These are phyloP conservation scores for Paraphoma sp. DNA, from an alignment of 2,329 filamentous ascomycete genomes.

Conservation along the genomic window DNA sequence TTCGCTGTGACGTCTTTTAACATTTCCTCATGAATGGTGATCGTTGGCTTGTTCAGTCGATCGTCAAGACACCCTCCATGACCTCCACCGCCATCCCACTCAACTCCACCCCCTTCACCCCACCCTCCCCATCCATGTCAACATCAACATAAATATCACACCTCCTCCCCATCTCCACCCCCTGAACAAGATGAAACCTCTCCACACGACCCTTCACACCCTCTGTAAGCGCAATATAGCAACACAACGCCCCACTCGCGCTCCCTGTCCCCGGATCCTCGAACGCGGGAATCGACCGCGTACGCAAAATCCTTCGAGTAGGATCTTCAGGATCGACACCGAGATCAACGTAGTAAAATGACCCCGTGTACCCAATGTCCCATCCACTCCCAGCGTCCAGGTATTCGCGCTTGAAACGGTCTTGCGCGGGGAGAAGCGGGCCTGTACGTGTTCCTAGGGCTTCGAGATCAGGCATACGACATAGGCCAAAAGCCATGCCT, in stretches of 20 bases:
- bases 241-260: constrained; percentile 53
- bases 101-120: constrained; percentile 49
- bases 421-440: constrained; percentile 52
- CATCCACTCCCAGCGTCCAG: constrained; percentile 49
- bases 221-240: constrained; percentile 47
- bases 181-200: constrained; percentile 53
- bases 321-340: constrained; percentile 34
- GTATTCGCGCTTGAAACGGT: constrained; percentile 34
- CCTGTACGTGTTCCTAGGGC: constrained; percentile 36
- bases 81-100: constrained; percentile 52
- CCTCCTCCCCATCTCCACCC: constrained; percentile 57
- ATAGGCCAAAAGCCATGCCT: constrained; percentile 73
- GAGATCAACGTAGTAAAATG: constrained; percentile 64
- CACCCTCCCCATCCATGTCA: constrained; percentile 40
- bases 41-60: too few relatives aligned
- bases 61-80: constrained; percentile 26
- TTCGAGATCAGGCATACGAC: constrained; percentile 65
- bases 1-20: too few relatives aligned
- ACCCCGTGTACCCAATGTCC: constrained; percentile 59
- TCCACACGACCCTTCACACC: neutral
- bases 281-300: constrained; percentile 62
- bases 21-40: too few relatives aligned
- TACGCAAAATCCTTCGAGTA: constrained; percentile 51
- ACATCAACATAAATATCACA: constrained; percentile 57
- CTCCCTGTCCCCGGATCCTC: constrained; percentile 60